Base-by-base conservation (phyloP, 495 filamentous ascomycete genomes). In the Barbatosphaeria neglecta region DNA sequence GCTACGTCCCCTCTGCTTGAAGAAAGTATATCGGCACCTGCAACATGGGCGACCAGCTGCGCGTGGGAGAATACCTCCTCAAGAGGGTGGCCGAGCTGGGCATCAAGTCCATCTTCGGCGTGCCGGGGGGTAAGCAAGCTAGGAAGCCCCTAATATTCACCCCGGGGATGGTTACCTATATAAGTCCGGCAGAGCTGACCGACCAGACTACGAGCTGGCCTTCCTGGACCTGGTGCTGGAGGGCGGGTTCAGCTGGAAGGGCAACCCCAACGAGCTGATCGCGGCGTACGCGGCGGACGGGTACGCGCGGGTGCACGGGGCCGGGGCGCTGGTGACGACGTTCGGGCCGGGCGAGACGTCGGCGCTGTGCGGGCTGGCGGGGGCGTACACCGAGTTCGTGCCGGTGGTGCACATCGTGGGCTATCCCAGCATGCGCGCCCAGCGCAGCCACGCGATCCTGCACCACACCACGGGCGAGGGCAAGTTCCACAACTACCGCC, bases 381-480 rank as follows among this genome's bases (percentile, higher is more conserved):
- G 81, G 16, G 68, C 78, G 31, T 85, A 77, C 58, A 74, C 80
- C 9, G 84, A 90, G 60, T 73, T 73, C 48, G 78, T 84, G 0
- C 81, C 83, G 0, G 69, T 90, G 13, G 74, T 87, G 20, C 85
- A 90, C 56, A 83, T 90, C 41, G 84, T 90, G 19, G 85, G 84
- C 2, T 69, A 69, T 23, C 80, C 80, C 0, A 67, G 69, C n/a
- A 80, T 68, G 16, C 48, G 62, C 20, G 67, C 73, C 5, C 76
- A 81, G 52, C 64, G 61, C 45, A 57, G 69, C 46, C 71, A 73
- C 49, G 63, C 76, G 50, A 66, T 90, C 15, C 70, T 94, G 10
- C 87, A 94, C 58, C 87, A 94, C 59, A 90, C 87, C 1, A 77
- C 93, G 9, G 87, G 87, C 19, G 88, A 92, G 55, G 87, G 87